Conservation (phyloP, 176 grass and related monocot genomes). For the Zizania latifolia region DNA sequence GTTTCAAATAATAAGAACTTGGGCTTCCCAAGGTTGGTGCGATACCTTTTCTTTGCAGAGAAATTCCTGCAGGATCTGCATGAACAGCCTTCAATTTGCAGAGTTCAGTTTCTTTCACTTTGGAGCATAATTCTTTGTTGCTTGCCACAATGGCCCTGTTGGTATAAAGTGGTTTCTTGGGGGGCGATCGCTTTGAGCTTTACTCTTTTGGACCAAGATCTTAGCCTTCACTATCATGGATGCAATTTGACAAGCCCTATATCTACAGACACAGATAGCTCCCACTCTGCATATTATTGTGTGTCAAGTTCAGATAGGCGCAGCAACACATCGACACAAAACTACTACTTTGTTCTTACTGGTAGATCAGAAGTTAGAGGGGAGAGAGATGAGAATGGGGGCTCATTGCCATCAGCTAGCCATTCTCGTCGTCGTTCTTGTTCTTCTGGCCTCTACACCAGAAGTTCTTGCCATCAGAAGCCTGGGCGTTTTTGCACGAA, state of each 20-base stretch:
- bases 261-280: slow-evolving; percentile 24
- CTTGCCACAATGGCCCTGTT: background rate
- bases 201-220: slow-evolving; percentile 39
- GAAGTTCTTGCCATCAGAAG: slow-evolving; percentile 10
- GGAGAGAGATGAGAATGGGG: slow-evolving; percentile 3
- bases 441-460: slow-evolving; percentile 21
- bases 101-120: background rate
- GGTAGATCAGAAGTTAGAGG: background rate
- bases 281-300: background rate
- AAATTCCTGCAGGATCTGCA: background rate
- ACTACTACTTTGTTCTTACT: background rate
- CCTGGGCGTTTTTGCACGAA: background rate
- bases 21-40: background rate
- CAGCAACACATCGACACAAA: background rate
- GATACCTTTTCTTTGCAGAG: background rate
- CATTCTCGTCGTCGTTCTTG: background rate
- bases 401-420: background rate
- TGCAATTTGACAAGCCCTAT: slow-evolving; percentile 10
- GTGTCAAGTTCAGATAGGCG: background rate
- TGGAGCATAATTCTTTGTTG: background rate
- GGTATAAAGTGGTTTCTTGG: slow-evolving; percentile 21
- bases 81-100: background rate
- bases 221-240: background rate
- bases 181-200: slow-evolving; percentile 32
- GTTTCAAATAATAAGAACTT: background rate